Evolutionary conservation across 2,329 filamentous ascomycete genomes (phyloP).

Genomic region (Fusarium neocosmosporiellum): DNA sequence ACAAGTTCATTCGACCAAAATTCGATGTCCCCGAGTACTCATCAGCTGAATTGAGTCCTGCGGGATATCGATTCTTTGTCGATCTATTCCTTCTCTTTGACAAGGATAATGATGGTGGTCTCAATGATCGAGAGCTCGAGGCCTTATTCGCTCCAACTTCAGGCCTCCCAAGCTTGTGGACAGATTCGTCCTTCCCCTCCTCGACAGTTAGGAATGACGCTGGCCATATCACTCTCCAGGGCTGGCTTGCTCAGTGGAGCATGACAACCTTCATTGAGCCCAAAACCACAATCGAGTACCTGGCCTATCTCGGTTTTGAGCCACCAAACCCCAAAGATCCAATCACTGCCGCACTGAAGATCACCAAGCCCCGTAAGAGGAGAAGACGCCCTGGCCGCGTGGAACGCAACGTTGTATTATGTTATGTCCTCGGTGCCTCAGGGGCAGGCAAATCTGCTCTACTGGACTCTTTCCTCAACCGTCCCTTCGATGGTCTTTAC

Average conservation of each 20-base stretch:
- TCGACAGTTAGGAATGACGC: conserved; percentile 96
- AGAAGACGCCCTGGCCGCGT: conserved; percentile 85
- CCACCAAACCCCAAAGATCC: conserved; percentile 79
- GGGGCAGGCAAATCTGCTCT: conserved; percentile 92
- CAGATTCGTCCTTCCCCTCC: conserved; percentile 88
- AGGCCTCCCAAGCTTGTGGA: conserved; percentile 87
- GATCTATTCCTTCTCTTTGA: conserved; percentile 95
- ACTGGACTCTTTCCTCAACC: conserved; percentile 89
- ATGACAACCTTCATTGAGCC: conserved; percentile 99
- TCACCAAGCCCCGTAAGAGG: conserved; percentile 91
- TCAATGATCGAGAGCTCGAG: conserved; percentile 86
- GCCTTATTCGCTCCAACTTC: conserved; percentile 94
- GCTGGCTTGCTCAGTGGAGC: conserved; percentile 98
- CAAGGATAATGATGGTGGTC: conserved; percentile 95
- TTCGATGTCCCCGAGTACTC: conserved; percentile 94
- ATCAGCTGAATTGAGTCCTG: conserved; percentile 92
- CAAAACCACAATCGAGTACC: conserved; percentile 93
- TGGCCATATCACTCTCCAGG: conserved; percentile 93
- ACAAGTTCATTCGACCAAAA: conserved; percentile 90
- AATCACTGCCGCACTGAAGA: conserved; percentile 86
- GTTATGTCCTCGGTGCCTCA: conserved; percentile 88
- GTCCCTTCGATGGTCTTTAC: conserved; percentile 85
- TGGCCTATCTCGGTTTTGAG: conserved; percentile 96
- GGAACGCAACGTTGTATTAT: conserved; percentile 93
- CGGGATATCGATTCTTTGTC: conserved; percentile 97